Evolutionary conservation across 78 protist species (phyloP).

Genomic region (Dictyostelium firmibasis): DNA sequence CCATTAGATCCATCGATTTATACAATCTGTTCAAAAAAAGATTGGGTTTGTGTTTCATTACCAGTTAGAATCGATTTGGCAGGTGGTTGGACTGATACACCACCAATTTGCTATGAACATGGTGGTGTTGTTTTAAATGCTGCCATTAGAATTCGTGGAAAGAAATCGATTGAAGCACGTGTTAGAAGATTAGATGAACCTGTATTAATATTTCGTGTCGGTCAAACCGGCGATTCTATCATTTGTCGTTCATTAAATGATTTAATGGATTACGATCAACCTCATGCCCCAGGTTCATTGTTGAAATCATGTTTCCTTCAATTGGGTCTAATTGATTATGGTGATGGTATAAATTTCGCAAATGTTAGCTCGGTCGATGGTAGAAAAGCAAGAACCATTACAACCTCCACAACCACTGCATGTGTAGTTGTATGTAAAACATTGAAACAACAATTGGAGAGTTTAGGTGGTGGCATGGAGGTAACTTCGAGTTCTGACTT

Average conservation of each 20-base stretch:
- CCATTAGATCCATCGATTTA: not conserved
- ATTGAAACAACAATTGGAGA: conserved; percentile 12
- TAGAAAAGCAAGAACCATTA: not conserved
- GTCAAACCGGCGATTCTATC: not conserved
- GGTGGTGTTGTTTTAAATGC: conserved; percentile 69
- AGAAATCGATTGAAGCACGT: not conserved
- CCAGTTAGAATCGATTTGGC: conserved; percentile 73
- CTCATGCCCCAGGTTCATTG: not conserved
- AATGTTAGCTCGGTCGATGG: not conserved
- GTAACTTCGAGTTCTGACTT: conserved; percentile 6
- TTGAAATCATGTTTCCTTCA: conserved; percentile 62
- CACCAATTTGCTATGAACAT: conserved; percentile 77
- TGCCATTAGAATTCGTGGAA: conserved; percentile 16
- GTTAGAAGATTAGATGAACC: conserved; percentile 18
- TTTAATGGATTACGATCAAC: conserved; percentile 35
- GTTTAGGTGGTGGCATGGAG: conserved; percentile 83
- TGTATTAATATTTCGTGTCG: not conserved
- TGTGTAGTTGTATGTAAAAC: not conserved
- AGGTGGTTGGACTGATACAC: conserved; percentile 78
- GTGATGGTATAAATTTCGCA: not conserved
- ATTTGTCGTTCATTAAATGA: conserved; percentile 16
- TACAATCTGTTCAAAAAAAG: not conserved
- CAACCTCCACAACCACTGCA: not conserved
- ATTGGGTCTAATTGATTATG: conserved; percentile 17
- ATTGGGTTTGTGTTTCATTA: conserved; percentile 8